These are phyloP conservation scores for Colletotrichum sp. DNA, from an alignment of 2,329 filamentous ascomycete genomes.

Conservation along the genomic window DNA sequence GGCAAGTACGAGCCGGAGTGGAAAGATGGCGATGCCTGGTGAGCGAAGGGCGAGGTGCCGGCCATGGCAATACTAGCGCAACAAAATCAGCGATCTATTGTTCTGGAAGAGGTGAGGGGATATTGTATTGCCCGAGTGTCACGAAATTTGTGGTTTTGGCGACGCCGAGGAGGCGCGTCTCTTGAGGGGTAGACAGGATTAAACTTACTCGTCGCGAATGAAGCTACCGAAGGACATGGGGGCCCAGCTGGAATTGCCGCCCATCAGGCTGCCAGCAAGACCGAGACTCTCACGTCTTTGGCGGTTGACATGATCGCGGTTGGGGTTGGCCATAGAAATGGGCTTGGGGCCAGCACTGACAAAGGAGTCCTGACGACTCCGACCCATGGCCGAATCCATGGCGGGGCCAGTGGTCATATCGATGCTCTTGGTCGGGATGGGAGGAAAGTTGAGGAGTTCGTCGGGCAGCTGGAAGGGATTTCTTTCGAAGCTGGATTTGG, in stretches of 20 bases:
- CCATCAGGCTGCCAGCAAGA: constrained; percentile 69
- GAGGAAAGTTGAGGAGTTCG: constrained; percentile 27
- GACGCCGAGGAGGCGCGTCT: not conserved
- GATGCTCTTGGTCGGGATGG: constrained; percentile 31
- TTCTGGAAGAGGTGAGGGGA: not conserved
- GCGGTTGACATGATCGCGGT: constrained; percentile 62
- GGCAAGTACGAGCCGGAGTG: constrained; percentile 97
- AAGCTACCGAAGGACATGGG: constrained; percentile 96
- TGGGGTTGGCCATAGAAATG: constrained; percentile 70
- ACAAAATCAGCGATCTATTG: not conserved
- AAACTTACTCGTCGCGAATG: constrained; percentile 92
- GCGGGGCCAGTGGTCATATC: constrained; percentile 65
- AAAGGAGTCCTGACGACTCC: constrained; percentile 68
- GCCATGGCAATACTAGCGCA: constrained; percentile 84
- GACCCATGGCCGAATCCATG: constrained; percentile 63
- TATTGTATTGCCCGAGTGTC: not conserved
- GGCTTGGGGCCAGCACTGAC: constrained; percentile 69
- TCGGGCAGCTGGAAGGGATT: constrained; percentile 29
- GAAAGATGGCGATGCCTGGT: constrained; percentile 85
- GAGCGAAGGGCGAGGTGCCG: constrained; percentile 90
- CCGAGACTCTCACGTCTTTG: constrained; percentile 66
- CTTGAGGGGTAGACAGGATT: constrained; percentile 22
- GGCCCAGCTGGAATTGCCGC: constrained; percentile 90
- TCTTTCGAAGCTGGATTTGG: constrained; percentile 26
- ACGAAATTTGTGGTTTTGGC: not conserved